phyloP scores from a whole-genome alignment of 371 early-diverging fungal genomes.

The Mucor ambiguus region DNA sequence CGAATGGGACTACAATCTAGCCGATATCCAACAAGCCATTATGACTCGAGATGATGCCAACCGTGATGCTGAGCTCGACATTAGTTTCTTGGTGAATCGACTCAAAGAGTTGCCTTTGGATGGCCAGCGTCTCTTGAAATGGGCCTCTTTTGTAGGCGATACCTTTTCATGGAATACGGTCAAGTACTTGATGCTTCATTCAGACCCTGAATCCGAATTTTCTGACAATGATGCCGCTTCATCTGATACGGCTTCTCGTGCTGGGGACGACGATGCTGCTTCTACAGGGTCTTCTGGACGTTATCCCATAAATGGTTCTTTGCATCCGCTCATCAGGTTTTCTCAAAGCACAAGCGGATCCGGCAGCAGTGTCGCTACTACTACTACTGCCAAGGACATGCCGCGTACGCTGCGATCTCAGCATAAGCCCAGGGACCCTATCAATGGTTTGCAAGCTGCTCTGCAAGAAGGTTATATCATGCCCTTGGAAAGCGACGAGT shows the following conservation, averaged over 20 bases:
- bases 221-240: slow-evolving; percentile 22
- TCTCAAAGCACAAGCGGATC: not conserved
- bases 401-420: not conserved
- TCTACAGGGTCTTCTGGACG: too few relatives aligned
- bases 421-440: slow-evolving; percentile 26
- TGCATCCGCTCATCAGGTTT: slow-evolving; percentile 10
- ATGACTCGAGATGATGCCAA: slow-evolving; percentile 16
- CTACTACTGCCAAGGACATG: not conserved
- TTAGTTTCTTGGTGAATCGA: slow-evolving; percentile 34
- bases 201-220: slow-evolving; percentile 39
- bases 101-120: slow-evolving; percentile 39
- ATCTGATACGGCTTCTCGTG: not conserved
- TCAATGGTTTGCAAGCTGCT: slow-evolving; percentile 48
- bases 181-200: slow-evolving; percentile 35
- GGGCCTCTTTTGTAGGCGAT: slow-evolving; percentile 50
- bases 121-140: slow-evolving; percentile 42
- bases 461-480: slow-evolving; percentile 51
- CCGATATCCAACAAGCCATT: slow-evolving; percentile 35
- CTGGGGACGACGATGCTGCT: slow-evolving; percentile 1
- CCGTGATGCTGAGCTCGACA: slow-evolving; percentile 36
- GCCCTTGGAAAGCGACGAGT: slow-evolving; percentile 44
- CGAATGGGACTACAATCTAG: slow-evolving; percentile 45
- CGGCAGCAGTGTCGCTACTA: not conserved
- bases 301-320: not conserved
- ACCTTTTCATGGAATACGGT: slow-evolving; percentile 49